Evolutionary conservation across 176 grass and related monocot species (phyloP).

Genomic region (Saccharum officinarum): DNA sequence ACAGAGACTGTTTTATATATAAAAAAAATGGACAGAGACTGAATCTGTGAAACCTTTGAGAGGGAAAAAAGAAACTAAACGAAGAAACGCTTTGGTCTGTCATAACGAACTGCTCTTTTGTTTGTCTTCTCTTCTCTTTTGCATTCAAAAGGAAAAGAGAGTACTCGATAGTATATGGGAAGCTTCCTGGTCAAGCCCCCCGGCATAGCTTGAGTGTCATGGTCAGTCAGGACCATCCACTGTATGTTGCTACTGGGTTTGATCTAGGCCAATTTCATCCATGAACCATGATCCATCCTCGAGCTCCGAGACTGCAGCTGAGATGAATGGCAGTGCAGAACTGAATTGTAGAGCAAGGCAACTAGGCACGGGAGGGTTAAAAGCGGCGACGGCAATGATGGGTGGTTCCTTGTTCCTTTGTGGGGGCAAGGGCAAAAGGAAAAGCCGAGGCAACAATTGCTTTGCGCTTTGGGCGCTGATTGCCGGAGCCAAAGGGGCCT

Average conservation of each 20-base stretch:
- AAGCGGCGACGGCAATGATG: slow-evolving; percentile 15
- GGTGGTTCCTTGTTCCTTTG: not conserved
- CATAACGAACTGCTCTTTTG: not conserved
- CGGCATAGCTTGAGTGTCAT: not conserved
- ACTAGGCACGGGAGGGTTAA: not conserved
- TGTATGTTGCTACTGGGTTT: not conserved
- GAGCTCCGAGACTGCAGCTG: not conserved
- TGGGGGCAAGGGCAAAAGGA: slow-evolving; percentile 25
- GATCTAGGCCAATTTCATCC: too few relatives aligned
- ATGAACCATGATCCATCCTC: not conserved
- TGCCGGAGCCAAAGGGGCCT: slow-evolving; percentile 28
- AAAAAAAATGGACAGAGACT: too few relatives aligned
- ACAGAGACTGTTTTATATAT: too few relatives aligned
- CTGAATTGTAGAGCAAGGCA: slow-evolving; percentile 22
- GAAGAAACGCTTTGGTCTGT: not conserved
- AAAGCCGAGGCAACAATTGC: slow-evolving; percentile 1
- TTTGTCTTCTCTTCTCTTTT: not conserved
- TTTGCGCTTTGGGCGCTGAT: slow-evolving; percentile 24
- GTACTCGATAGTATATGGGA: not conserved
- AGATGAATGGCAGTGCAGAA: not conserved
- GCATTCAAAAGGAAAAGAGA: not conserved
- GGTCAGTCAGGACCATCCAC: slow-evolving; percentile 14
- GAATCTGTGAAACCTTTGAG: too few relatives aligned
- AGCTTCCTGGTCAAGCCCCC: slow-evolving; percentile 36
- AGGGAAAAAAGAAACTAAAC: too few relatives aligned